These are phyloP conservation scores for Sugiyamaella pinicola DNA, from an alignment of 1,139 yeast species.

Conservation along the genomic window DNA sequence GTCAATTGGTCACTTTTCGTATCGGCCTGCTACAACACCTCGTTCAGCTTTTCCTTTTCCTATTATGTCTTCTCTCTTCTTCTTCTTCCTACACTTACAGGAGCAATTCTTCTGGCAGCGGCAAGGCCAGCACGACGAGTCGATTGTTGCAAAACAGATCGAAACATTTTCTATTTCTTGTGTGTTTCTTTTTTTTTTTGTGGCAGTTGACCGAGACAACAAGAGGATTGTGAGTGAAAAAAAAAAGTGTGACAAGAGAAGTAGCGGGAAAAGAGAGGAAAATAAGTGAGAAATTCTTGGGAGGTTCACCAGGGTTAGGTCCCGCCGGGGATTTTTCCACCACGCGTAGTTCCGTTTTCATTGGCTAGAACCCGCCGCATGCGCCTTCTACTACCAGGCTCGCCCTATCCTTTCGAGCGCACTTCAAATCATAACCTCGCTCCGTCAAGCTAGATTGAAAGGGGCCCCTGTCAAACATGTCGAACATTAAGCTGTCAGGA, in stretches of 20 bases:
- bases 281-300: slow-evolving; percentile 14
- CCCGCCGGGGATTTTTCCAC: slow-evolving; percentile 1
- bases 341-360: slow-evolving; percentile 1
- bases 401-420: neutral
- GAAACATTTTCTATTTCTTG: slow-evolving; percentile 40
- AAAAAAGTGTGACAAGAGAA: slow-evolving; percentile 7
- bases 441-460: too few species aligned
- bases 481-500: too few species aligned
- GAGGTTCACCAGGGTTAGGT: slow-evolving; percentile 12
- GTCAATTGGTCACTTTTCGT: too few species aligned
- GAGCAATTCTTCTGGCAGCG: slow-evolving; percentile 43
- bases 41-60: neutral
- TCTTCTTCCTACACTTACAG: slow-evolving; percentile 34
- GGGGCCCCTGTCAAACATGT: too few species aligned
- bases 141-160: slow-evolving; percentile 47
- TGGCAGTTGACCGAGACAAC: slow-evolving; percentile 23
- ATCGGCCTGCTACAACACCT: too few species aligned
- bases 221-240: slow-evolving; percentile 25
- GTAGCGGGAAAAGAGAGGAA: slow-evolving; percentile 7
- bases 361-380: slow-evolving; percentile 6
- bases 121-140: slow-evolving; percentile 45
- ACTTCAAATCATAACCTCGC: too few species aligned
- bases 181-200: slow-evolving; percentile 20
- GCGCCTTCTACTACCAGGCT: neutral
- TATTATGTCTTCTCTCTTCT: too few species aligned